phyloP scores from a whole-genome alignment of 805 yeast species.

The Wickerhamomyces hampshirensis region DNA sequence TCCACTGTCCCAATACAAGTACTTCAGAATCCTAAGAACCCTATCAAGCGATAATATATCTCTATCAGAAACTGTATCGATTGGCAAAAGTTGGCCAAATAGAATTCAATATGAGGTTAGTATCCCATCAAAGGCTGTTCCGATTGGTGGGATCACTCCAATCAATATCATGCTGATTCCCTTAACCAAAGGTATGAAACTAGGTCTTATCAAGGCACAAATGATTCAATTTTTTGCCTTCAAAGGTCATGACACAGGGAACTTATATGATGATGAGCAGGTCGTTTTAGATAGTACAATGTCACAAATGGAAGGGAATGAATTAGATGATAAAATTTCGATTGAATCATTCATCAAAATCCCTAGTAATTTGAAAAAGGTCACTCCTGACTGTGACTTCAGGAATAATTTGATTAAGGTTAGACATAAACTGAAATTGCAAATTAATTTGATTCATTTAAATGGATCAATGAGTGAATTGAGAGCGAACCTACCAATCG shows the following conservation, averaged over 20 bases:
- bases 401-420: conserved; percentile 60
- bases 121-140: conserved; percentile 81
- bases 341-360: conserved; percentile 52
- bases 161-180: conserved; percentile 72
- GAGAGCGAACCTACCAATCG: conserved; percentile 79
- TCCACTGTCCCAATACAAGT: conserved; percentile 45
- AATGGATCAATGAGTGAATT: conserved; percentile 83
- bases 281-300: conserved; percentile 46
- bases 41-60: conserved; percentile 69
- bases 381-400: conserved; percentile 82
- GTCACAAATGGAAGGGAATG: conserved; percentile 39
- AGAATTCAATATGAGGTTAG: conserved; percentile 84
- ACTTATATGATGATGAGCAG: conserved; percentile 56
- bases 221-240: conserved; percentile 61
- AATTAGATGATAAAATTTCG: conserved; percentile 54
- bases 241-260: conserved; percentile 50
- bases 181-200: conserved; percentile 64
- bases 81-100: conserved; percentile 86
- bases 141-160: conserved; percentile 74
- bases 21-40: conserved; percentile 76
- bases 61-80: conserved; percentile 79
- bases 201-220: conserved; percentile 63
- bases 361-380: conserved; percentile 64
- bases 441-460: conserved; percentile 62
- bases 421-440: conserved; percentile 75